Evolutionary conservation across 495 filamentous ascomycete genomes (phyloP).

Genomic region (Aspergillus panamensis): DNA sequence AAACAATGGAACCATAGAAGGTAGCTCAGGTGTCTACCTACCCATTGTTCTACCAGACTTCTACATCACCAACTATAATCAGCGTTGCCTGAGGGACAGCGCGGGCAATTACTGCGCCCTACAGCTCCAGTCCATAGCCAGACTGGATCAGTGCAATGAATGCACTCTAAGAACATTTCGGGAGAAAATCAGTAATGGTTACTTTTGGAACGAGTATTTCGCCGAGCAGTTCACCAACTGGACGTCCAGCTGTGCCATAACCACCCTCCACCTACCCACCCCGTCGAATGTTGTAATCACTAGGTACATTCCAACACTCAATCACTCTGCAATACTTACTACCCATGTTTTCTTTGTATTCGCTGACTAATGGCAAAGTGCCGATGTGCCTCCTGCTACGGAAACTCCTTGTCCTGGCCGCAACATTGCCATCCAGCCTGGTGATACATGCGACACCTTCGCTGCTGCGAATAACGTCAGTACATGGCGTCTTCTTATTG

Average conservation of each 20-base stretch:
- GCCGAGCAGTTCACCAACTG: not conserved
- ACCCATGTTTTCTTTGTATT: not conserved
- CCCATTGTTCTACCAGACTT: not conserved
- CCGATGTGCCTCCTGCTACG: not conserved
- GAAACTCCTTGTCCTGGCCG: not conserved
- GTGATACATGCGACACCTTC: conserved; percentile 4
- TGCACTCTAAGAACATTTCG: not conserved
- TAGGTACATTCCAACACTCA: too few species aligned
- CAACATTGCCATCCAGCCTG: not conserved
- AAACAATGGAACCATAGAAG: not conserved
- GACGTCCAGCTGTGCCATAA: not conserved
- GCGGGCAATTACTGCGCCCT: not conserved
- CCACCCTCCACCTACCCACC: not conserved
- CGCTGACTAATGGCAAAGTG: too few species aligned
- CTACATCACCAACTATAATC: not conserved
- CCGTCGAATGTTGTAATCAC: not conserved
- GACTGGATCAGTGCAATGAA: not conserved
- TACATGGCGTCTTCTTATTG: not conserved
- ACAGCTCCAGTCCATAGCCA: not conserved
- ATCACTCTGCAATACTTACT: not conserved
- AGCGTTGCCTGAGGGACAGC: not conserved
- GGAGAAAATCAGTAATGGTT: not conserved
- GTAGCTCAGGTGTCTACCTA: not conserved
- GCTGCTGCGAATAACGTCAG: not conserved
- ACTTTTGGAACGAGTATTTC: not conserved